Evolutionary conservation across 2,329 filamentous ascomycete species (phyloP).

Genomic region (Graphium sp.): DNA sequence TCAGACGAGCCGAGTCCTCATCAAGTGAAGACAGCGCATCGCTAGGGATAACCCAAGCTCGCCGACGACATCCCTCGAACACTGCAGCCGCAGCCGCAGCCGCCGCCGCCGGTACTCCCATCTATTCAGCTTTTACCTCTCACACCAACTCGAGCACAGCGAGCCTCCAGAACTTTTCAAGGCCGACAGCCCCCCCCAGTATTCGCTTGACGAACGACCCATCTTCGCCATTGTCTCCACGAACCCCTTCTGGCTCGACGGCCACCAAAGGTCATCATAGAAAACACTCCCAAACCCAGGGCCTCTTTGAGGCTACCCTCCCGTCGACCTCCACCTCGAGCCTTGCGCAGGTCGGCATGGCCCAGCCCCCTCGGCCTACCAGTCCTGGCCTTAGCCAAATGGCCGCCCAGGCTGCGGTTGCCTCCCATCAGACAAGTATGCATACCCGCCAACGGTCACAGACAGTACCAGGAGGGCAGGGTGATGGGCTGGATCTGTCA

Average conservation of each 20-base stretch:
- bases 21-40: constrained; percentile 21
- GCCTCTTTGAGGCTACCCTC: constrained; percentile 59
- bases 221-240: constrained; percentile 11
- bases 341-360: constrained; percentile 25
- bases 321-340: constrained; percentile 40
- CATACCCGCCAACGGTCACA: constrained; percentile 54
- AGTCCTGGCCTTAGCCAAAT: constrained; percentile 46
- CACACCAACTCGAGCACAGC: constrained; percentile 28
- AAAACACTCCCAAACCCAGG: constrained; percentile 57
- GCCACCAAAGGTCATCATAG: constrained; percentile 29
- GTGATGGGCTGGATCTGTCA: too few relatives aligned
- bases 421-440: constrained; percentile 42
- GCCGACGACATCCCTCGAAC: constrained; percentile 13
- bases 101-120: constrained; percentile 14
- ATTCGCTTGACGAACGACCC: constrained; percentile 11
- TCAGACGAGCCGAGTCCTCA: constrained; percentile 25
- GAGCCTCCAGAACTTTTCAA: constrained; percentile 40
- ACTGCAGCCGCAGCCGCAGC: constrained; percentile 5
- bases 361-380: constrained; percentile 18
- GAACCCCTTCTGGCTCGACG: constrained; percentile 12
- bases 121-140: constrained; percentile 28
- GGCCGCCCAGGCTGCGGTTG: constrained; percentile 61
- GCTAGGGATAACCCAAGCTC: constrained; percentile 5
- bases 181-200: constrained; percentile 20
- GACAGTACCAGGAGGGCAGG: constrained; percentile 36